Evolutionary conservation across 352 stramenopile genomes (phyloP).

Genomic region (Elongisporangium prolatum): DNA sequence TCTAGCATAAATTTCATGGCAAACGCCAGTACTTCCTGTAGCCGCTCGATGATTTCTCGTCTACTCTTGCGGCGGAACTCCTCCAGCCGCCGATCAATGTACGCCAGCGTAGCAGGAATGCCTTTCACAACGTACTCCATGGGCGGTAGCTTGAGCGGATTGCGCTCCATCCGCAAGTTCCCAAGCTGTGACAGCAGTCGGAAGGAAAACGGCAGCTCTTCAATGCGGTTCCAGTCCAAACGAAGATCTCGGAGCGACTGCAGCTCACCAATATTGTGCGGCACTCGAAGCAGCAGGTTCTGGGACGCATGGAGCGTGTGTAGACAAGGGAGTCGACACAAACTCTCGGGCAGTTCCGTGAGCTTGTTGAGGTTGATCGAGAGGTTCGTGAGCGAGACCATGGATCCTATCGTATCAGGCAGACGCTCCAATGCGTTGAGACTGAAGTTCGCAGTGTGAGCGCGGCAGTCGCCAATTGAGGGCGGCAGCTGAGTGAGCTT

Average conservation of each 20-base stretch:
- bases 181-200: constrained; percentile 26
- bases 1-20: constrained; percentile 15
- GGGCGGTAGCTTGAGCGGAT: constrained; percentile 43
- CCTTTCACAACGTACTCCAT: constrained; percentile 43
- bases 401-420: constrained; percentile 31
- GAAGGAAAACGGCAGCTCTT: constrained; percentile 63
- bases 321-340: constrained; percentile 29
- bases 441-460: constrained; percentile 35
- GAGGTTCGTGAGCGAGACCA: constrained; percentile 34
- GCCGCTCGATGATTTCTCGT: constrained; percentile 40
- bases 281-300: constrained; percentile 37
- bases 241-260: constrained; percentile 37
- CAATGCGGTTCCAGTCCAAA: constrained; percentile 61
- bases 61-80: constrained; percentile 41
- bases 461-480: constrained; percentile 35
- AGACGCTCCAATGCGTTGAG: constrained; percentile 31
- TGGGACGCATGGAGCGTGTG: constrained; percentile 37
- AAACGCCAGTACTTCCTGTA: constrained; percentile 38
- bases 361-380: constrained; percentile 56
- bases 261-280: constrained; percentile 46
- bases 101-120: constrained; percentile 37
- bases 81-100: constrained; percentile 46
- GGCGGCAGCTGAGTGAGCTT: constrained; percentile 28
- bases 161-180: constrained; percentile 55
- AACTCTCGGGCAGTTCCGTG: constrained; percentile 28